Percentiles rank a stretch among this genome's conserved stretches.
phyloP scores from a whole-genome alignment of 371 early-diverging fungal species.

The Umbelopsis sp. region DNA sequence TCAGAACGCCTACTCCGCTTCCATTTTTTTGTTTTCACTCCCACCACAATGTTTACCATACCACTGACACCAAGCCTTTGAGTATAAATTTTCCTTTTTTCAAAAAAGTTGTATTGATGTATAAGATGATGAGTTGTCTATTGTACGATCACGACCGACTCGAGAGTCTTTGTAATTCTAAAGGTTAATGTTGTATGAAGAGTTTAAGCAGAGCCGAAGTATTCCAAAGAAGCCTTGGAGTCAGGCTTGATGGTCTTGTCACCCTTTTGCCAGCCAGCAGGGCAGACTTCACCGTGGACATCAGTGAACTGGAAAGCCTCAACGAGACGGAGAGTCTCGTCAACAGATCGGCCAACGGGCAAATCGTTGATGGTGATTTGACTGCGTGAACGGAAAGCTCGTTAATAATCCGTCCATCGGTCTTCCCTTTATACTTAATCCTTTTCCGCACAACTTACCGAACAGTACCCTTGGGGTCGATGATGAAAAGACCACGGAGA shows the following conservation, averaged over 20 bases:
- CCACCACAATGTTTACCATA: background rate
- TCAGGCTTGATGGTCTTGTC: slow-evolving; percentile 70
- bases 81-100: background rate
- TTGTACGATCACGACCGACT: slow-evolving; percentile 1
- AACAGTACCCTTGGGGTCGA: slow-evolving; percentile 89
- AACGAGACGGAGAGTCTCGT: slow-evolving; percentile 93
- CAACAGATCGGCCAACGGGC: slow-evolving; percentile 93
- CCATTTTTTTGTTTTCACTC: slow-evolving; percentile 2
- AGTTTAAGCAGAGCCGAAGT: slow-evolving; percentile 52
- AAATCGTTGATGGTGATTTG: slow-evolving; percentile 65
- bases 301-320: slow-evolving; percentile 96
- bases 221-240: slow-evolving; percentile 74
- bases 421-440: slow-evolving; percentile 50
- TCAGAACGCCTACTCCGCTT: slow-evolving; percentile 12
- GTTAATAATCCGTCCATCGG: background rate
- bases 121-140: slow-evolving; percentile 7
- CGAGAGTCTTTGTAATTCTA: slow-evolving; percentile 9
- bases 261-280: slow-evolving; percentile 89
- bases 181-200: background rate
- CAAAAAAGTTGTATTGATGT: slow-evolving; percentile 3
- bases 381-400: slow-evolving; percentile 20
- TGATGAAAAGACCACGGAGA: slow-evolving; percentile 87
- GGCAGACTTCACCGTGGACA: slow-evolving; percentile 88
- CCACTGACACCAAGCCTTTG: background rate
- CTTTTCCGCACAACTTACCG: slow-evolving; percentile 33